Evolutionary conservation across 2,329 filamentous ascomycete species (phyloP).

Genomic region (Clonostachys byssicola): DNA sequence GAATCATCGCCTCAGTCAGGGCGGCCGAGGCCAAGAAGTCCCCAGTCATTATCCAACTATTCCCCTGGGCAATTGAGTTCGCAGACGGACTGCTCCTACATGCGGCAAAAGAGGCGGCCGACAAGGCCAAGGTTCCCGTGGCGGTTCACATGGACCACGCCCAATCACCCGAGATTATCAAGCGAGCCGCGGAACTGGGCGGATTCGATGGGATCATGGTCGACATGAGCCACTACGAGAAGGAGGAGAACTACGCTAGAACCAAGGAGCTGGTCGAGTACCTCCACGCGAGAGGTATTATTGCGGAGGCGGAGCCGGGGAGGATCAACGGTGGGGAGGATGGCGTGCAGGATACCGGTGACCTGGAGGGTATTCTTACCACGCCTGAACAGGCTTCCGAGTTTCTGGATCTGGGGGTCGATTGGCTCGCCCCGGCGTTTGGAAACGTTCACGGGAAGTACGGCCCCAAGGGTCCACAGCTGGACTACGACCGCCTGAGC

Average conservation of each 20-base stretch:
- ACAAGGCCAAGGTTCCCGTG: conserved; percentile 51
- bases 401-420: conserved; percentile 67
- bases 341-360: conserved; percentile 57
- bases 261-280: conserved; percentile 10
- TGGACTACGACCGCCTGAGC: conserved; percentile 14
- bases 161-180: conserved; percentile 54
- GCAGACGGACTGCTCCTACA: conserved; percentile 50
- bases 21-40: conserved; percentile 65
- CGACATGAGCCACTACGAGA: conserved; percentile 71
- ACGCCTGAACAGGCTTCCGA: conserved; percentile 65
- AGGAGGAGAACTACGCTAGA: conserved; percentile 59
- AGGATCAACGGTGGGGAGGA: conserved; percentile 64
- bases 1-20: conserved; percentile 60
- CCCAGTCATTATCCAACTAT: conserved; percentile 65
- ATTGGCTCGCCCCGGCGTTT: conserved; percentile 70
- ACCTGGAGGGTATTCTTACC: conserved; percentile 48
- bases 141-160: conserved; percentile 63
- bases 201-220: conserved; percentile 72
- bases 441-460: conserved; percentile 69
- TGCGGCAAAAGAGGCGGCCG: conserved; percentile 47
- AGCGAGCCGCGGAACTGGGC: conserved; percentile 45
- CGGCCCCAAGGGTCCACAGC: conserved; percentile 7
- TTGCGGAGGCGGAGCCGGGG: conserved; percentile 30
- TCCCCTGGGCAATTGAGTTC: conserved; percentile 67
- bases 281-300: conserved; percentile 4